Evolutionary conservation across 2,329 filamentous ascomycete genomes (phyloP).

Genomic region (Fusarium chaquense): DNA sequence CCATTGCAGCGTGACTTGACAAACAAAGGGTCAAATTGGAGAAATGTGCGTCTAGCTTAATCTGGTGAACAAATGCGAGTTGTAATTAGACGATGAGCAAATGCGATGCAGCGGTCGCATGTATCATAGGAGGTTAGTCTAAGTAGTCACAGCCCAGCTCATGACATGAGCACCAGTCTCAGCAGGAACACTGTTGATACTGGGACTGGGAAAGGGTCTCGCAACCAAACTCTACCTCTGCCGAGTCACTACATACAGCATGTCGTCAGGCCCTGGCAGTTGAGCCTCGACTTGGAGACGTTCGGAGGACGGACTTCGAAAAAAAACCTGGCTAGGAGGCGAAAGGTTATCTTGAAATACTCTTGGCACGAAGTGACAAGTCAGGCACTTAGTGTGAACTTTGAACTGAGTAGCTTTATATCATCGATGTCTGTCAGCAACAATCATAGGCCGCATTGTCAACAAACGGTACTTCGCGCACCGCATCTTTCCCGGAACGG

Average conservation of each 20-base stretch:
- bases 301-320: neutral
- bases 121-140: neutral
- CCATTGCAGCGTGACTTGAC: neutral
- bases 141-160: neutral
- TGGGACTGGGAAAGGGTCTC: neutral
- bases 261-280: neutral
- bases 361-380: neutral
- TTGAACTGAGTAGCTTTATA: neutral
- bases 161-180: neutral
- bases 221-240: neutral
- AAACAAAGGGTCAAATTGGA: neutral
- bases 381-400: slow-evolving; percentile 5
- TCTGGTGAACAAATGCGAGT: neutral
- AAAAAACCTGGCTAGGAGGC: neutral
- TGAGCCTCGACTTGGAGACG: slow-evolving; percentile 18
- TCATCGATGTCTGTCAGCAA: neutral
- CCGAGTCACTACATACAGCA: neutral
- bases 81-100: neutral
- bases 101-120: slow-evolving; percentile 13
- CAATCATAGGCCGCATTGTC: neutral
- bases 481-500: neutral
- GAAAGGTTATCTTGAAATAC: neutral
- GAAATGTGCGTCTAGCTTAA: slow-evolving; percentile 5
- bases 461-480: neutral
- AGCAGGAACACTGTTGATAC: neutral